A percentile compares a stretch with the other conserved stretches of the same genome.
Evolutionary conservation across 2,329 filamentous ascomycete genomes (phyloP).

Genomic region (Lachnellula occidentalis): DNA sequence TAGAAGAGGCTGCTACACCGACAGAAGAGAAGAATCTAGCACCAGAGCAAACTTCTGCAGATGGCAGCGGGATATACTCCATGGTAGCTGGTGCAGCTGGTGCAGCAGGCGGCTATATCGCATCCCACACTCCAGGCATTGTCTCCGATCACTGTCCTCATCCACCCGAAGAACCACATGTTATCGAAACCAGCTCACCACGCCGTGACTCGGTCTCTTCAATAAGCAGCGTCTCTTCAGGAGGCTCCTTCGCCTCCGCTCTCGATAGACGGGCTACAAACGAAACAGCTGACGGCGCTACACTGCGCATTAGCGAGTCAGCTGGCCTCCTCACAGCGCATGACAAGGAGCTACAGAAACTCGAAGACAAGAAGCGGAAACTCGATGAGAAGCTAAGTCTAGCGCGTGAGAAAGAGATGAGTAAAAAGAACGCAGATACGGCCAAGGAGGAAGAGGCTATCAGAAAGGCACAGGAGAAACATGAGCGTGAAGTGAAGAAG

Average conservation of each 20-base stretch:
- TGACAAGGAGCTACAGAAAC: slow-evolving; percentile 61
- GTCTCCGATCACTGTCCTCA: slow-evolving; percentile 29
- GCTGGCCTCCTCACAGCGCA: slow-evolving; percentile 34
- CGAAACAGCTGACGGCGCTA: slow-evolving; percentile 24
- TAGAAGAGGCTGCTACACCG: slow-evolving; percentile 16
- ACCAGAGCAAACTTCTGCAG: slow-evolving; percentile 2
- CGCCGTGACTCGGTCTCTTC: slow-evolving; percentile 23
- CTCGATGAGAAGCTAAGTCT: slow-evolving; percentile 58
- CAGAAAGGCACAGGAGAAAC: slow-evolving; percentile 56
- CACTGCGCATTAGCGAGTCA: slow-evolving; percentile 36
- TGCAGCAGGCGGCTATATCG: slow-evolving; percentile 43
- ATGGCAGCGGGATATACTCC: slow-evolving; percentile 46
- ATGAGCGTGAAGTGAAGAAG: slow-evolving; percentile 58
- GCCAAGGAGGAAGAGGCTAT: slow-evolving; percentile 45
- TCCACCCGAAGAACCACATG: background rate
- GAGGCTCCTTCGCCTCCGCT: slow-evolving; percentile 46
- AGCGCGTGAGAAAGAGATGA: slow-evolving; percentile 43
- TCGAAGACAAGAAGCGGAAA: slow-evolving; percentile 54
- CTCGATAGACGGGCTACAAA: slow-evolving; percentile 20
- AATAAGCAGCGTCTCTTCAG: slow-evolving; percentile 40
- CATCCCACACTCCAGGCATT: slow-evolving; percentile 29
- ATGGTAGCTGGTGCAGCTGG: slow-evolving; percentile 50
- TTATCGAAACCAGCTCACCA: background rate
- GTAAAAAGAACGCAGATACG: slow-evolving; percentile 41
- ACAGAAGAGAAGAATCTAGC: background rate